A percentile compares a stretch with the other conserved stretches of the same genome.
phyloP scores from a whole-genome alignment of 2,329 filamentous ascomycete genomes.

The Aureobasidium lini region DNA sequence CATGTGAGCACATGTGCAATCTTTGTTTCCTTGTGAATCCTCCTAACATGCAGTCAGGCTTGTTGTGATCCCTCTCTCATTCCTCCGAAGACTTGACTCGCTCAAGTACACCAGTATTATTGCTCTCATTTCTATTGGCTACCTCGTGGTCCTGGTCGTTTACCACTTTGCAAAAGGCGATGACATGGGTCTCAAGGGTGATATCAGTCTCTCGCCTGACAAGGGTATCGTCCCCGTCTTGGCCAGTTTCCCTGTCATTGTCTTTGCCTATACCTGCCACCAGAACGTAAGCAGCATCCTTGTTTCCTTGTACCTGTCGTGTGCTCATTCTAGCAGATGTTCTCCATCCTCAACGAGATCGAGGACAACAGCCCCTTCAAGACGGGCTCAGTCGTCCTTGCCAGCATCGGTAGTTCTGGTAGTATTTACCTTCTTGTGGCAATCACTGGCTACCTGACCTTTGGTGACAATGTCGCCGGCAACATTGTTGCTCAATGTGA shows the following conservation, averaged over 20 bases:
- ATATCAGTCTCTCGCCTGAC: slow-evolving; percentile 70
- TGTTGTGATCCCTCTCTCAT: slow-evolving; percentile 88
- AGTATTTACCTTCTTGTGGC: slow-evolving; percentile 83
- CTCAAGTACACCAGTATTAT: slow-evolving; percentile 95
- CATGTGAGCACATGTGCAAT: slow-evolving; percentile 53
- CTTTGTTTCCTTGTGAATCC: not conserved
- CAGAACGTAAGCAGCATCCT: slow-evolving; percentile 63
- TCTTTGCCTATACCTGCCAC: slow-evolving; percentile 99
- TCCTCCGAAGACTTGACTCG: slow-evolving; percentile 83
- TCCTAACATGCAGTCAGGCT: slow-evolving; percentile 47
- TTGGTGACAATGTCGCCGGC: slow-evolving; percentile 78
- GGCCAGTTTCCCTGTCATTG: slow-evolving; percentile 84
- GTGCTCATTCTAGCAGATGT: slow-evolving; percentile 60
- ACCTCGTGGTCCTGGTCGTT: slow-evolving; percentile 84
- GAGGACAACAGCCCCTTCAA: slow-evolving; percentile 71
- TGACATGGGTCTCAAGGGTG: slow-evolving; percentile 62
- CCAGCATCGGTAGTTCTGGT: slow-evolving; percentile 84
- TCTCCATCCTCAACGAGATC: slow-evolving; percentile 95
- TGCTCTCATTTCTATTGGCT: slow-evolving; percentile 86
- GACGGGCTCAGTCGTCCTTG: slow-evolving; percentile 68
- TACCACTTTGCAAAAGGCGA: slow-evolving; percentile 82
- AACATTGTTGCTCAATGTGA: slow-evolving; percentile 92
- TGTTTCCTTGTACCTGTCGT: not conserved
- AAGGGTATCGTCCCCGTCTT: slow-evolving; percentile 70
- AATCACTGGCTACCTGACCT: slow-evolving; percentile 91